Conservation (phyloP, 768 basidiomycete genomes). For the Lentinula lateritia region DNA sequence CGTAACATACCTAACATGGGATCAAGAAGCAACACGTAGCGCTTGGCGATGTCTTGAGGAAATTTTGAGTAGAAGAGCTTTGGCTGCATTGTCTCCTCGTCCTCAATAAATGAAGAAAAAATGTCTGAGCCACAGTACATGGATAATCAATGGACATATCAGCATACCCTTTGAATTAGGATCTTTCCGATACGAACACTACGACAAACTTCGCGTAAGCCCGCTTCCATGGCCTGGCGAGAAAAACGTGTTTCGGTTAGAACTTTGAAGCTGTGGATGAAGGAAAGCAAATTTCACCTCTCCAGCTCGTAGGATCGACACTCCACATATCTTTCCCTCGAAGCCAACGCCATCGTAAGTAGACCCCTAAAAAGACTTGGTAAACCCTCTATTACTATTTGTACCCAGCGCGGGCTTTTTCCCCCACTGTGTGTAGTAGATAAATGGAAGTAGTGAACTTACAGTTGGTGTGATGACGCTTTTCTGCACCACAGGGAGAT, state of each 20-base stretch:
- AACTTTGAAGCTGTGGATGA: neutral
- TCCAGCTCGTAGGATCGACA: slow-evolving; percentile 91
- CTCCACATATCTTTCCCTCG: slow-evolving; percentile 94
- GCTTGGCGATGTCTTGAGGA: slow-evolving; percentile 84
- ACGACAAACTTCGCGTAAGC: slow-evolving; percentile 91
- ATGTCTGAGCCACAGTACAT: neutral
- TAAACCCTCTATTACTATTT: neutral
- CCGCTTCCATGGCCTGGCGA: slow-evolving; percentile 91
- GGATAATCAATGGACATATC: neutral
- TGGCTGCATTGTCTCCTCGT: slow-evolving; percentile 90
- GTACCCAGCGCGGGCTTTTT: neutral
- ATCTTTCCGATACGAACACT: slow-evolving; percentile 96
- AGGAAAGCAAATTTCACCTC: slow-evolving; percentile 50
- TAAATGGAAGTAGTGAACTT: slow-evolving; percentile 17
- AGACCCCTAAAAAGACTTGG: slow-evolving; percentile 46
- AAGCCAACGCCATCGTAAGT: slow-evolving; percentile 90
- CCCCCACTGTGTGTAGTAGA: neutral
- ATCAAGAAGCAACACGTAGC: slow-evolving; percentile 92
- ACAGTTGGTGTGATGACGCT: slow-evolving; percentile 82
- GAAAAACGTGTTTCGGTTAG: neutral
- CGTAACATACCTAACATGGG: slow-evolving; percentile 84
- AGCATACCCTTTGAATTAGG: slow-evolving; percentile 83
- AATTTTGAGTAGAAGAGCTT: slow-evolving; percentile 95
- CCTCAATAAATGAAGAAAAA: slow-evolving; percentile 37
- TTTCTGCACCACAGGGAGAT: slow-evolving; percentile 66